Evolutionary conservation across 768 basidiomycete species (phyloP), one percentile per base, ranked within the genome.

Genomic region (Tulasnella sp.): DNA sequence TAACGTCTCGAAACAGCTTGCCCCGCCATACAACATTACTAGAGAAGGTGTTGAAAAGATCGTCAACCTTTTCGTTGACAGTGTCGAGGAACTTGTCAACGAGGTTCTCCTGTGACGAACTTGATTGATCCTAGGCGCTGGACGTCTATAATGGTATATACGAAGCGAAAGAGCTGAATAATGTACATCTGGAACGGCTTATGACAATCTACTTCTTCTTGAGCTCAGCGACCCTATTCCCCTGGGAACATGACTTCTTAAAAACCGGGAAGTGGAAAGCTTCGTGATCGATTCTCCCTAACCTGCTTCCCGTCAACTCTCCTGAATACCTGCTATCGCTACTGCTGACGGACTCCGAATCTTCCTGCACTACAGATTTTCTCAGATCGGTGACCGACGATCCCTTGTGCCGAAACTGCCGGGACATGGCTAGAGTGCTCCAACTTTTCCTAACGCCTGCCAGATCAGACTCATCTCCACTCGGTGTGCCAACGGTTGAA

Each of bases 11-110:
- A 26, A 13, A 39, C 46, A 77, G 77, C 85, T 96, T 73, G 88
- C 92, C 0, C 95, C 95, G 39, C 92, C 94, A 6, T 94, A 93
- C 83, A 95, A 91, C 82, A 86, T 93, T 55, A 93, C 90, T 5
- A 85, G 86, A 79, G 87, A 90, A 81, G 88, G 95, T 84, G 86
- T 94, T 29, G 89, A 91, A 80, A 86, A 83, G 83, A 91, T 95
- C 79, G 92, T 90, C 6, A 86, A 88, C 20, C 83, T 90, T 20
- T 87, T 94, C 81, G 88, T 92, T n/a, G 83, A 84, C 80, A 91
- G 89, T 71, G 87, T 93, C 5, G 90, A 93, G 80, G 89, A 92
- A 55, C 77, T 79, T 20, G 74, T 81, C 5, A 37, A 20, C 13
- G 79, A 80, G 75, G 85, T 92, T 37, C 55, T 78, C 29, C 29